A percentile compares a stretch with the other conserved stretches of the same genome.
Evolutionary conservation across 345 rosid species (phyloP).

Genomic region (Xanthoceras sorbifolium): DNA sequence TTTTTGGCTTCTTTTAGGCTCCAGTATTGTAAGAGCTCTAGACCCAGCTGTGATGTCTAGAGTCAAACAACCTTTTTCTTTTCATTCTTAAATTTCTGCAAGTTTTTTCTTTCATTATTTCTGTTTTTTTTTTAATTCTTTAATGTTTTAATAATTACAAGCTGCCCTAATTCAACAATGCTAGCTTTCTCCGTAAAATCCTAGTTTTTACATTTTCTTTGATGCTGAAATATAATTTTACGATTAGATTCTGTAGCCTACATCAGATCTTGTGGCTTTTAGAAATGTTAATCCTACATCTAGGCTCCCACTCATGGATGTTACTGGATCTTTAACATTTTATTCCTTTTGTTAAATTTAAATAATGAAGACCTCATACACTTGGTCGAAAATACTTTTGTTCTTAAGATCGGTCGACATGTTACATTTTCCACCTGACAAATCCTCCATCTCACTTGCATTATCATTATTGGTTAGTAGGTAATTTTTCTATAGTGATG

Average conservation of each 20-base stretch:
- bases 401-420: not conserved
- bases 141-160: not conserved
- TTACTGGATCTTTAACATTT: not conserved
- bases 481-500: not conserved
- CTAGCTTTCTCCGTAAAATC: not conserved
- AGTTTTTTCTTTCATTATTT: not conserved
- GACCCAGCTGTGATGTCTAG: not conserved
- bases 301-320: not conserved
- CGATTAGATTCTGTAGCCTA: not conserved
- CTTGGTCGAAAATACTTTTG: conserved; percentile 5
- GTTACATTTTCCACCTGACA: not conserved
- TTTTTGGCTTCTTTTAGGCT: not conserved
- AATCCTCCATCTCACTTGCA: not conserved
- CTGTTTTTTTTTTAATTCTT: too few species aligned
- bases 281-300: too few species aligned
- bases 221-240: not conserved
- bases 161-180: not conserved
- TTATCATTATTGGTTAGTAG: not conserved
- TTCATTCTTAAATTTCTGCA: not conserved
- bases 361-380: not conserved
- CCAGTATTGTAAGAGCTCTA: not conserved
- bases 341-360: not conserved
- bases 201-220: not conserved
- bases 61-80: not conserved
- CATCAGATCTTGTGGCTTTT: not conserved